Evolutionary conservation across 441 rosid species (phyloP), one percentile per base, ranked within the genome.

Genomic region (Pelargonium hybrid): DNA sequence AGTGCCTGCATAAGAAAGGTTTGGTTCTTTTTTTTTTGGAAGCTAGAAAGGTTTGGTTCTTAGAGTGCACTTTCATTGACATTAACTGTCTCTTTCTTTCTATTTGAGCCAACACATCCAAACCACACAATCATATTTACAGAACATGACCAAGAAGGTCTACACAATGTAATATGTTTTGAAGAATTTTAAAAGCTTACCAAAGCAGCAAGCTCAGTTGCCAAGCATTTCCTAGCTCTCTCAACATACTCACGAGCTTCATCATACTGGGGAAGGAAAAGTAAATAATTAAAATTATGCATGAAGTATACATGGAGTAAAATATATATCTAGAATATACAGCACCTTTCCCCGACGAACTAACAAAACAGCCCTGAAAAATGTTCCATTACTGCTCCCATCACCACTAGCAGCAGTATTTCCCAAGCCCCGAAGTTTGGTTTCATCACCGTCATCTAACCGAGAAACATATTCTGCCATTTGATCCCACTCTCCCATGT

Each of bases 401-500:
- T 96, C 99, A 64, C 97, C 91, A 83, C 79, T 87, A 61, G 90
- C 88, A 79, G 93, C 89, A 81, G 96, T 85, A 78, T 95, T 93
- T 70, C 96, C 93, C 82, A 96, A 85, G 79, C 81, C 91, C 64
- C 97, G 84, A 31, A 90, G 88, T 84, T 89, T 96, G 74, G 96
- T 86, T 81, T 93, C 98, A 84, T 96, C 99, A 57, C 99, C 99
- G 80, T 96, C 98, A 79, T 96, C 99, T 78, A 96, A 83, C 69
- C 90, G 87, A 71, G 91, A 90, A 65, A 93, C 99, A 82, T 93
- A 96, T 79, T 96, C 99, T 4, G 96, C 89, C 99, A 96, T 96
- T 79, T 93, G 99, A 82, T 96, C 98, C 98, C 98, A 96, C 76
- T 96, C 99, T 61, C 98, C 97, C 99, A 96, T 93, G 82, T 90